phyloP scores from a whole-genome alignment of 163 green algal species.

The Picocystis sp. region DNA sequence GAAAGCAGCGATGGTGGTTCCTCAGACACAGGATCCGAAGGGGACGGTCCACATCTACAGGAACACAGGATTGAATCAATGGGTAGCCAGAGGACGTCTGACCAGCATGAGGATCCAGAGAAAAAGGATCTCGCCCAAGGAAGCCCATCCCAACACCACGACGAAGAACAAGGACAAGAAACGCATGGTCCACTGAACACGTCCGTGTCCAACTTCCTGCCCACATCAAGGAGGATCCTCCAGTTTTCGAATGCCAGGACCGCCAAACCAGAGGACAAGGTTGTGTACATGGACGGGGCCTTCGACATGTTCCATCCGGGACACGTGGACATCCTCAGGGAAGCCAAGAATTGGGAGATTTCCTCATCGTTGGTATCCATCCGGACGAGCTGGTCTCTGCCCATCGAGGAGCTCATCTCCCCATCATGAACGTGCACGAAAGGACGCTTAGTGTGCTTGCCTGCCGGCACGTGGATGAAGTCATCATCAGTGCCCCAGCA shows the following conservation, averaged over 20 bases:
- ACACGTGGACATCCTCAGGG: conserved; percentile 60
- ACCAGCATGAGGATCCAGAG: too few relatives aligned
- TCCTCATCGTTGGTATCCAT: conserved; percentile 93
- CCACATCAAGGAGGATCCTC: conserved; percentile 77
- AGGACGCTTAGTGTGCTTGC: conserved; percentile 79
- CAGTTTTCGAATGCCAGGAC: conserved; percentile 69
- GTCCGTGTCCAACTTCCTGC: conserved; percentile 67
- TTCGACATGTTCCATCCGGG: conserved; percentile 97
- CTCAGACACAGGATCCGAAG: too few relatives aligned
- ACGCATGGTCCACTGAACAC: conserved; percentile 6
- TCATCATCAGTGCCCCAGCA: conserved; percentile 67
- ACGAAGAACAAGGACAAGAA: too few relatives aligned
- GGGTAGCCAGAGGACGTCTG: too few relatives aligned
- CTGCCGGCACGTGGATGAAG: conserved; percentile 91
- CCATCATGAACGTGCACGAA: conserved; percentile 97
- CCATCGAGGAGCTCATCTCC: conserved; percentile 47
- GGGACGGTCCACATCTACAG: too few relatives aligned
- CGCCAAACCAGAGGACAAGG: conserved; percentile 35
- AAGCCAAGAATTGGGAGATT: conserved; percentile 68
- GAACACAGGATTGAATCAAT: too few relatives aligned
- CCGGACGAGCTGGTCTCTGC: conserved; percentile 67
- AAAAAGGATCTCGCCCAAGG: too few relatives aligned
- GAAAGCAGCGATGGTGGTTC: too few relatives aligned
- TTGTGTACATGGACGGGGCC: conserved; percentile 95
- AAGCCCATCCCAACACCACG: too few relatives aligned